Evolutionary conservation across 441 rosid genomes (phyloP).

Genomic region (Jatropha multifida): DNA sequence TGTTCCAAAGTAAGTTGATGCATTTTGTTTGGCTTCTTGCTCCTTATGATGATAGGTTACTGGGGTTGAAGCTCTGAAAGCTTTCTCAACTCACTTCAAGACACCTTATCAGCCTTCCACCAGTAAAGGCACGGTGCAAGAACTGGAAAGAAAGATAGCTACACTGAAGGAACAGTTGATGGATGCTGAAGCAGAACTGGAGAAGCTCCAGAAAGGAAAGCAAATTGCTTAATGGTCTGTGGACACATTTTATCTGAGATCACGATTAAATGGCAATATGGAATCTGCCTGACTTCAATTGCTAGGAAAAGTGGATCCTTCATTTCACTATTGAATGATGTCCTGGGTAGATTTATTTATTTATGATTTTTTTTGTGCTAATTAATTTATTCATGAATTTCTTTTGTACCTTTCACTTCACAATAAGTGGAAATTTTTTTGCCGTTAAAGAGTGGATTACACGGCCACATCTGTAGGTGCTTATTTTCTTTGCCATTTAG

Average conservation of each 20-base stretch:
- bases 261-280: slow-evolving; percentile 7
- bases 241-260: not conserved
- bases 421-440: slow-evolving; percentile 1
- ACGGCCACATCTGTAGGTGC: not conserved
- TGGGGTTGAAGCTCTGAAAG: slow-evolving; percentile 83
- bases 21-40: not conserved
- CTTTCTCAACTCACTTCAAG: slow-evolving; percentile 67
- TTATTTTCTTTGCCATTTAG: not conserved
- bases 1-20: not conserved
- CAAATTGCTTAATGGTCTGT: slow-evolving; percentile 34
- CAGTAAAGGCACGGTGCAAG: slow-evolving; percentile 46
- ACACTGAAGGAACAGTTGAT: slow-evolving; percentile 50
- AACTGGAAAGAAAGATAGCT: slow-evolving; percentile 53
- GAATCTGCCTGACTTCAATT: slow-evolving; percentile 17
- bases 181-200: slow-evolving; percentile 75
- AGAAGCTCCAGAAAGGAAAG: slow-evolving; percentile 61
- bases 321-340: slow-evolving; percentile 11
- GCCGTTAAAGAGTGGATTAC: not conserved
- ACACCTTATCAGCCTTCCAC: slow-evolving; percentile 56
- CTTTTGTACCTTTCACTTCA: not conserved
- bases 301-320: slow-evolving; percentile 6
- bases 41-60: slow-evolving; percentile 58
- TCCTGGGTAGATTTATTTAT: slow-evolving; percentile 19
- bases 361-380: slow-evolving; percentile 11
- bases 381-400: slow-evolving; percentile 18